These are phyloP conservation scores for Phytopythium litorale DNA, from an alignment of 352 stramenopile species.

Conservation along the genomic window DNA sequence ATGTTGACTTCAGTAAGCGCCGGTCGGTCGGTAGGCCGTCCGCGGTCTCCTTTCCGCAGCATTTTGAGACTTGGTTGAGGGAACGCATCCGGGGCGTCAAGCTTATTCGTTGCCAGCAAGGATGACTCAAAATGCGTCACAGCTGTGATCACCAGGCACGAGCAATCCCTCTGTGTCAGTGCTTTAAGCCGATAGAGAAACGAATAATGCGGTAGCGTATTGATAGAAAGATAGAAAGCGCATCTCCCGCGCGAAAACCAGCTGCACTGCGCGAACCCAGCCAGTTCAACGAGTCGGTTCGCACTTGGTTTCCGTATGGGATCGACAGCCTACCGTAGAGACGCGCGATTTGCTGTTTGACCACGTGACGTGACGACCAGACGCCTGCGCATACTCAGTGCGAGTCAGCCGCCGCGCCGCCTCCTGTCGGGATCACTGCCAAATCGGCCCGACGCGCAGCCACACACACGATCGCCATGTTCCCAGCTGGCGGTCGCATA, in stretches of 20 bases:
- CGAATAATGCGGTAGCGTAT: too few species aligned
- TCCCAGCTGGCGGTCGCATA: neutral
- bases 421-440: neutral
- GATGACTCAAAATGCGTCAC: too few species aligned
- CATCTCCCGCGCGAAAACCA: neutral
- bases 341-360: conserved; percentile 2
- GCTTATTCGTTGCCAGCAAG: too few species aligned
- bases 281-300: neutral
- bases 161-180: too few species aligned
- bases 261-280: neutral
- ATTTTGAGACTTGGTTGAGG: too few species aligned
- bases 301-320: neutral
- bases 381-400: neutral
- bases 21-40: too few species aligned
- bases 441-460: neutral
- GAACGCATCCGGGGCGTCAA: too few species aligned
- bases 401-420: neutral
- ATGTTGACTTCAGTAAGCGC: too few species aligned
- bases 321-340: neutral
- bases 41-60: too few species aligned
- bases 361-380: neutral
- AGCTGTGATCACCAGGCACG: too few species aligned
- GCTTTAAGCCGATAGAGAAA: too few species aligned
- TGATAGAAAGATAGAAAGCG: too few species aligned
- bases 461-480: neutral